Base-by-base conservation (phyloP, 2,329 filamentous ascomycete genomes). In the Cercospora berteroae region DNA sequence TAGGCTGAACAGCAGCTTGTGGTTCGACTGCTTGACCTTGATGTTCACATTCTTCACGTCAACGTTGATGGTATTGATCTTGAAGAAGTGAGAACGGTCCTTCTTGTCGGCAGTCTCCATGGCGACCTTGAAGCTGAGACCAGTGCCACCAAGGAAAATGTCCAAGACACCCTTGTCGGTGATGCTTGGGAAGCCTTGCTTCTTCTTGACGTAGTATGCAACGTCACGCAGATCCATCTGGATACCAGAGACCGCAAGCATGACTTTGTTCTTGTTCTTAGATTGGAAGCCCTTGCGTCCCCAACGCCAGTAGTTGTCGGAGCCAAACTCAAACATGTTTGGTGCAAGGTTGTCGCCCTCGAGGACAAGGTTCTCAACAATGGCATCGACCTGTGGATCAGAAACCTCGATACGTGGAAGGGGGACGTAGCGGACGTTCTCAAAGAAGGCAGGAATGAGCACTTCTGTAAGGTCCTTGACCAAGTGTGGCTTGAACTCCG, bases 271-370 rank as follows among this genome's bases (percentile, higher is more conserved):
- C 80, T 92, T 90, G 80, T 88, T 90, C 84, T 90, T 92, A 84
- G 87, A 96, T 74, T 86, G 83, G 74, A 93, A 85, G 78, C 89
- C 90, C 88, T 96, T 97, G 77, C 95, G 93, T 42, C 94, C 95
- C 89, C 91, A 97, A 73, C 92, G 89, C 87, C 94, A 93, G 83
- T 95, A 96, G 83, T 98, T 95, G 82, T 98, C 94, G 77, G 89
- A 95, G 67, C 89, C 87, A 69, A 98, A 86, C 79, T 99, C 94
- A 44, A 96, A 80, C 5, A 94, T 86, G 74, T 99, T 99, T 70
- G 95, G 95, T 81, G 94, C 93, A 74, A 99, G 89, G 81, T 99
- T 99, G 83, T 98, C 94, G 72, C 92, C 94, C 82, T 99, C 95
- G 62, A 99, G 87, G 56, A 97, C 90, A 10, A 99, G 83, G 79